Evolutionary conservation across 1,284 basidiomycete genomes (phyloP), one percentile per base, ranked within the genome.

Genomic region (Tylopilus sp.): DNA sequence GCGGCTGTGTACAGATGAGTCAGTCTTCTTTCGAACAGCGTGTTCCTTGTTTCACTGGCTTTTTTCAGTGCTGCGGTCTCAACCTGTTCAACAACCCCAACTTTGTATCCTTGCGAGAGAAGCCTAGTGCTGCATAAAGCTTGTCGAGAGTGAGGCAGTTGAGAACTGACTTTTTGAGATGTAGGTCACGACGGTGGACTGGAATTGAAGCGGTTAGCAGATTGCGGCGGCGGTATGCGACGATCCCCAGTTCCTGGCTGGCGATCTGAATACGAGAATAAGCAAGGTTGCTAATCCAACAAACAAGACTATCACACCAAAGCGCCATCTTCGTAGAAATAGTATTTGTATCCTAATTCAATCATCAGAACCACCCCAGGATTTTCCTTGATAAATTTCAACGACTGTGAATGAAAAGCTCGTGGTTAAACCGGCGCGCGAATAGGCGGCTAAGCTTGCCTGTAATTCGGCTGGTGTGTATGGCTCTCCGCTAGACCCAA

Each of bases 51-150:
- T 50, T 92, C 89, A 50, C 92, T 80, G 3, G 78, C 83, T 66
- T 94, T 96, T 72, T 99, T 98, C 47, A 99, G 75, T 0, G 95
- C 95, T 0, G 95, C 91, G 0, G 95, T 98, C 71, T 99, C 95
- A 3, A 78, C 82, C 67, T 98, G 95, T n/a, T 85, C 80, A 1
- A 96, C 85, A 11, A 99, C 83, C 10, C 95, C 95, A 44, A 99
- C 82, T 69, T 92, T 91, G 66, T 93, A 78, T 0, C 94, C 94
- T 48, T 85, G 80, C 1, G 88, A 85, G 37, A 98, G 78, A 30
- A 98, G 77, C 57, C 91, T 94, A 44, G 26, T 40, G 18, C 15
- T 15, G 14, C 24, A 35, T 42, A 11, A 55, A 41, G 42, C 20
- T 37, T 30, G 29, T 17, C 33, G 31, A 44, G 26, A 18, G 21